A percentile compares a stretch with the other conserved stretches of the same genome.
Conservation (phyloP, 2,329 filamentous ascomycete genomes). For the Exserohilum rostratum region DNA sequence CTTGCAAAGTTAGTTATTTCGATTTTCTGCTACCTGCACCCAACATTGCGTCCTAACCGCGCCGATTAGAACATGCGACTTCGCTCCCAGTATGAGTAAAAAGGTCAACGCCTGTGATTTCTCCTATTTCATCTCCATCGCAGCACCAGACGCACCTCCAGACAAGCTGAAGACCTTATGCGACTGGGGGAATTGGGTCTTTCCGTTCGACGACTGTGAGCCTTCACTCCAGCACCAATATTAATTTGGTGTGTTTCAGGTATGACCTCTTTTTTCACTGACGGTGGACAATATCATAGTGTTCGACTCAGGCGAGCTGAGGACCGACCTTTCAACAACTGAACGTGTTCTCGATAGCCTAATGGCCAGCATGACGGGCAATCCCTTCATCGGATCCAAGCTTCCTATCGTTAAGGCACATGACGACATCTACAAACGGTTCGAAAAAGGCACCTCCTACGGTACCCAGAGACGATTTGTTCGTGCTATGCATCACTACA, state of each 20-base stretch:
- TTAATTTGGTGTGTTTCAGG: background rate
- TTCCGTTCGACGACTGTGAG: background rate
- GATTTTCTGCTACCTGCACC: background rate
- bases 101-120: background rate
- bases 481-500: background rate
- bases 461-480: background rate
- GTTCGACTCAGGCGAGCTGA: background rate
- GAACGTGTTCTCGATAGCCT: background rate
- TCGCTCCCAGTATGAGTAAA: background rate
- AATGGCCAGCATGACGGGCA: background rate
- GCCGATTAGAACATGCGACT: background rate
- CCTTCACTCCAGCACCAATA: background rate
- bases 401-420: background rate
- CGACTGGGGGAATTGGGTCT: conserved; percentile 1
- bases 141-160: background rate
- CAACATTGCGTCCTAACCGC: background rate
- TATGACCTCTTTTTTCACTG: background rate
- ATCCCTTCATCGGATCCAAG: background rate
- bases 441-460: background rate
- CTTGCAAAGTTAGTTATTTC: background rate
- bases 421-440: background rate
- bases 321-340: background rate
- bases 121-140: background rate
- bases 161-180: background rate
- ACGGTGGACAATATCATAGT: background rate